Conservation (phyloP, 1,139 yeast genomes). For the Candida sanyaensis region DNA sequence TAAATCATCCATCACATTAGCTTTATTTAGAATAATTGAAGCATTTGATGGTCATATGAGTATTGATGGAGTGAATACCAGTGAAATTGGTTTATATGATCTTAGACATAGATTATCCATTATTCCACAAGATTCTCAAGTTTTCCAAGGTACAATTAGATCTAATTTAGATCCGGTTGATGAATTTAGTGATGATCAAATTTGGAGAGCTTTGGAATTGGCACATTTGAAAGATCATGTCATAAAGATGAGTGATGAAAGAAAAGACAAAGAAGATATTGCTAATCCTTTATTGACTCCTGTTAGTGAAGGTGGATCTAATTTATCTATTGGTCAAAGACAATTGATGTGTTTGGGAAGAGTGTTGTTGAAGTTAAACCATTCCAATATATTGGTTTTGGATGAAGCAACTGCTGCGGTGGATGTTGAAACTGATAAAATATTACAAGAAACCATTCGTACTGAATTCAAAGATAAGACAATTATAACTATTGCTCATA, state of each 20-base stretch:
- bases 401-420: constrained; percentile 99
- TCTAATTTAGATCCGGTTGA: constrained; percentile 87
- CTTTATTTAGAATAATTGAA: constrained; percentile 88
- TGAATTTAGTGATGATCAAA: constrained; percentile 66
- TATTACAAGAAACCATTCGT: constrained; percentile 86
- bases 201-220: constrained; percentile 84
- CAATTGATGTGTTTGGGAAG: constrained; percentile 41
- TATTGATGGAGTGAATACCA: constrained; percentile 73
- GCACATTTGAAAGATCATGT: constrained; percentile 84
- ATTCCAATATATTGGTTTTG: constrained; percentile 32
- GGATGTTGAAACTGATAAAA: constrained; percentile 90
- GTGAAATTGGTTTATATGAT: constrained; percentile 75
- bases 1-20: constrained; percentile 86
- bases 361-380: constrained; percentile 52
- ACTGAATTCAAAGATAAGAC: constrained; percentile 84
- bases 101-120: constrained; percentile 84
- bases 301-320: constrained; percentile 46
- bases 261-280: constrained; percentile 21
- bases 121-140: constrained; percentile 97
- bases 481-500: constrained; percentile 91
- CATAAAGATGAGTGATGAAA: constrained; percentile 47
- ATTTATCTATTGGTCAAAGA: constrained; percentile 39
- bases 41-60: constrained; percentile 69
- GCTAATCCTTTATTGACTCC: constrained; percentile 60
- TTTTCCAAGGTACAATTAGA: constrained; percentile 87